Base-by-base conservation (phyloP, 2,329 filamentous ascomycete genomes). In the Colletotrichum sojae region DNA sequence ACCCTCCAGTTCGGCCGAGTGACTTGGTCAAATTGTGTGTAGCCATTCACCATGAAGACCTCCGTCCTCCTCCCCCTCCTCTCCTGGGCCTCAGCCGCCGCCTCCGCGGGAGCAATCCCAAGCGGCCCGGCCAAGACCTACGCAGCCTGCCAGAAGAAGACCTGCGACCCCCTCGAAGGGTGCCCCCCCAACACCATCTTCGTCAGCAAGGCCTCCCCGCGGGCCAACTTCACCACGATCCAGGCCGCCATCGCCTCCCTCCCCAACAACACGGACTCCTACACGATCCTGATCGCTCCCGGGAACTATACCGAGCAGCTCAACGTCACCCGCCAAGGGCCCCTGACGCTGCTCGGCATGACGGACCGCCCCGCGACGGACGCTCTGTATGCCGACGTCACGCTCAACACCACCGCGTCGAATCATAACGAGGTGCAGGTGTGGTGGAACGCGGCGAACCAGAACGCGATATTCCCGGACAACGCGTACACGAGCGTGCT, bases 291-390 rank as follows among this genome's bases (percentile, higher is more conserved):
- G 13, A 85, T 92, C 53, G 84, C 86, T 0, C 82, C 88, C 0
- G 90, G 90, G 0, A 84, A 83, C 68, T 92, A 92, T 73, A 86
- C 81, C 1, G 90, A 91, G 74, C 89, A 91, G 77, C 78, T 92
- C 69, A 92, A 92, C 71, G 82, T 92, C 68, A 92, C 90, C 4
- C 88, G 90, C 1, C 77, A 81, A 2, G 89, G 86, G 0, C 89
- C 90, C 0, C 79, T 91, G 6, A 90, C 88, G 31, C 81, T 92
- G 6, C 82, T 91, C 0, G 90, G 89, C n/a, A 83, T 88, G 70
- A 88, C 85, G 1, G 73, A 77, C n/a, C 73, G 76, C 2, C 83
- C 86, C 0, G 76, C 70, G 67, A 72, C 68, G 6, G 66, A 73
- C 3, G 57, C 74, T 12, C 59, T 75, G 0, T 82, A 83, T 4